Percentiles rank a stretch among this genome's conserved stretches.
phyloP scores from a whole-genome alignment of 1,284 basidiomycete genomes.

The Ceratobasidium sp. region DNA sequence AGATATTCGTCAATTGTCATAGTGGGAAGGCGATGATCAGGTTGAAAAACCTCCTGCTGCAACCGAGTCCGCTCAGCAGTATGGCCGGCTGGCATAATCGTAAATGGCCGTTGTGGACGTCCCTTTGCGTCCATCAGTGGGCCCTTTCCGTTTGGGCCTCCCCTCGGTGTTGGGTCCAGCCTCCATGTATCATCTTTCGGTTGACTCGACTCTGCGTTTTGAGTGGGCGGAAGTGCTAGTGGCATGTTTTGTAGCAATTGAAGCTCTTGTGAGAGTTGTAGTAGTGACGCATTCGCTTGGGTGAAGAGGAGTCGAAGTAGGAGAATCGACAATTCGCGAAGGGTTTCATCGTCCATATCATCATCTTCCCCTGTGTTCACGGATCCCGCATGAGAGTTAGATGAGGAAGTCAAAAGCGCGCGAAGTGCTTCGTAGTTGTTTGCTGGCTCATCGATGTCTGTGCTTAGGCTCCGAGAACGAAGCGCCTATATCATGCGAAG shows the following conservation, averaged over 20 bases:
- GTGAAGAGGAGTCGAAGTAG: constrained; percentile 81
- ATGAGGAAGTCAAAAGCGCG: constrained; percentile 25
- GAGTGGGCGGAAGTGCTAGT: constrained; percentile 48
- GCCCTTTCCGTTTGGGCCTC: constrained; percentile 65
- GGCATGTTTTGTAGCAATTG: constrained; percentile 76
- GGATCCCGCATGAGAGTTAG: constrained; percentile 16
- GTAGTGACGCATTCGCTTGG: constrained; percentile 67
- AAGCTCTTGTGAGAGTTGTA: constrained; percentile 68
- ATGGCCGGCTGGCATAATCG: constrained; percentile 82
- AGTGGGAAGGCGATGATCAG: constrained; percentile 89
- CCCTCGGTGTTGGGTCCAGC: constrained; percentile 67
- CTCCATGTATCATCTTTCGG: constrained; percentile 74
- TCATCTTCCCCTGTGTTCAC: constrained; percentile 62
- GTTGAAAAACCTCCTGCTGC: constrained; percentile 85
- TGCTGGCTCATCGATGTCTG: constrained; percentile 53
- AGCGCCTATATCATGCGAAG: constrained; percentile 61
- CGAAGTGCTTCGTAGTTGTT: constrained; percentile 41
- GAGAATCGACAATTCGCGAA: constrained; percentile 76
- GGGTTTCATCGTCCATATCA: constrained; percentile 71
- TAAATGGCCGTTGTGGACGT: constrained; percentile 89
- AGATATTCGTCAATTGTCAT: constrained; percentile 98
- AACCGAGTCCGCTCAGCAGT: constrained; percentile 75
- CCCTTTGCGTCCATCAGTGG: constrained; percentile 81
- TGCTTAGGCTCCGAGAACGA: constrained; percentile 58
- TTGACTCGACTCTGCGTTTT: neutral